Conservation (phyloP, 176 grass and related monocot genomes). For the Leersia perrieri region DNA sequence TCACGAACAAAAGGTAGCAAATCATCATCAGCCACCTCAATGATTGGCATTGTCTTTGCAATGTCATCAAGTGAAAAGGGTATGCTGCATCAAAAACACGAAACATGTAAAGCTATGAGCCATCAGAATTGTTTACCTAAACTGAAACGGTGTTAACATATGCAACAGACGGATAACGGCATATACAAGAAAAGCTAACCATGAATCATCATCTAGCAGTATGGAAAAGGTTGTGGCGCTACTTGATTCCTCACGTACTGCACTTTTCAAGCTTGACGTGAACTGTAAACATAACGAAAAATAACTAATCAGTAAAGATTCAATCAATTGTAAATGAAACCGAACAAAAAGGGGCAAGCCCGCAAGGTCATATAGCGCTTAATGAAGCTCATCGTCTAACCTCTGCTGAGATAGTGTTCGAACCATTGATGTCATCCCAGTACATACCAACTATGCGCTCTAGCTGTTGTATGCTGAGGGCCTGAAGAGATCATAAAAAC, state of each 20-base stretch:
- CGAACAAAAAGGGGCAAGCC: background rate
- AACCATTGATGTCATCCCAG: slow-evolving; percentile 91
- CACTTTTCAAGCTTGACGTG: slow-evolving; percentile 62
- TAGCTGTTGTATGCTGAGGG: slow-evolving; percentile 80
- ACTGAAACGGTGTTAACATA: background rate
- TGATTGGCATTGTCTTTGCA: slow-evolving; percentile 64
- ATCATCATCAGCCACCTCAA: slow-evolving; percentile 68
- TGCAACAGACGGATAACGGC: background rate
- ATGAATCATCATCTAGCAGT: slow-evolving; percentile 81
- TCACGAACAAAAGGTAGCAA: slow-evolving; percentile 62
- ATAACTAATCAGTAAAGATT: slow-evolving; percentile 4
- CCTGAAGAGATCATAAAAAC: slow-evolving; percentile 50
- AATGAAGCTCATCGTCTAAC: slow-evolving; percentile 43
- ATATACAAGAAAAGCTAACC: slow-evolving; percentile 30
- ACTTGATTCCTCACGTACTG: slow-evolving; percentile 58
- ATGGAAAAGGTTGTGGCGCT: slow-evolving; percentile 51
- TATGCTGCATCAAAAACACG: slow-evolving; percentile 61
- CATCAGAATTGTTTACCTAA: background rate
- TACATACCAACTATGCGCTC: slow-evolving; percentile 86
- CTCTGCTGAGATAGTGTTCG: slow-evolving; percentile 77
- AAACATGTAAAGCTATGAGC: slow-evolving; percentile 25
- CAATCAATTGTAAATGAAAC: slow-evolving; percentile 19
- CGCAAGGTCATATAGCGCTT: slow-evolving; percentile 6
- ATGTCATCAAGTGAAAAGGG: slow-evolving; percentile 88
- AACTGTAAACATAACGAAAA: slow-evolving; percentile 36